Conservation (phyloP, 2,329 filamentous ascomycete genomes). For the Beauveria asiatica region DNA sequence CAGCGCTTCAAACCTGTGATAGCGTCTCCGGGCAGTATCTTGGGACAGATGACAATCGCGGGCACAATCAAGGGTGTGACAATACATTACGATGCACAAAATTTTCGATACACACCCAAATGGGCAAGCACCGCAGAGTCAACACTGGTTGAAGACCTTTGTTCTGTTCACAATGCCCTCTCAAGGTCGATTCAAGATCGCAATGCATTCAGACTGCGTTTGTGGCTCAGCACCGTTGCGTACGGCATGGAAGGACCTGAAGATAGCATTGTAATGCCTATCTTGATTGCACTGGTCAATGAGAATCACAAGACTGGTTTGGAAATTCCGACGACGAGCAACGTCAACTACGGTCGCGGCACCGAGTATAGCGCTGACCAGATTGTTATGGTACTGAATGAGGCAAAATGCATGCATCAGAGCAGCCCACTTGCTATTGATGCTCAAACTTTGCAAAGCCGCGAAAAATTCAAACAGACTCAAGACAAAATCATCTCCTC, state of each 20-base stretch:
- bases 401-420: not conserved
- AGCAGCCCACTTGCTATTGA: no score
- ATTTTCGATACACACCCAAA: not conserved
- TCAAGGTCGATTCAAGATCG: fast-evolving
- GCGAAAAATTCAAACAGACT: fast-evolving
- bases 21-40: not conserved
- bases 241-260: not conserved
- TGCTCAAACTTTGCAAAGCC: no score
- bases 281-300: not conserved
- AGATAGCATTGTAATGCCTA: not conserved
- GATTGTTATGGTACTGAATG: not conserved
- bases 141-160: not conserved
- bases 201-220: not conserved
- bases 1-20: not conserved
- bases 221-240: not conserved
- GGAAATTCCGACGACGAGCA: not conserved
- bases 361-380: not conserved
- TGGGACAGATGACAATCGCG: not conserved
- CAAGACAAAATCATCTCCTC: no score
- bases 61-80: not conserved
- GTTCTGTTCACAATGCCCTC: not conserved
- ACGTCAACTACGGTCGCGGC: not conserved
- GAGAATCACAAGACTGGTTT: fast-evolving
- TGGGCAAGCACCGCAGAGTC: not conserved
- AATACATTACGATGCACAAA: not conserved